Conservation (phyloP, 192 early-diverging fungal genomes). For the Ambispora gerdemannii region DNA sequence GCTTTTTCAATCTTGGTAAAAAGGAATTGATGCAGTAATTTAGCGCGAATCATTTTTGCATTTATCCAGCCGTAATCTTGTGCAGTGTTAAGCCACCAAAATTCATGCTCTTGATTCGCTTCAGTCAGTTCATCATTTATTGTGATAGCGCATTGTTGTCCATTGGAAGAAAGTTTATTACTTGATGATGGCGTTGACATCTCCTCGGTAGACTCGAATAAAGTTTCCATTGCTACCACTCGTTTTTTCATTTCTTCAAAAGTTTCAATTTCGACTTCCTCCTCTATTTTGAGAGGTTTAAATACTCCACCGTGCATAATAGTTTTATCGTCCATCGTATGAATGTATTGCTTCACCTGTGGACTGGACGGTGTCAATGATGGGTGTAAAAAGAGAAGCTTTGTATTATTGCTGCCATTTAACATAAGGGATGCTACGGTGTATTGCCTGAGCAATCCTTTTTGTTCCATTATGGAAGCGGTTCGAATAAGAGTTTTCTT, state of each 20-base stretch:
- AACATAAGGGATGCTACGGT: constrained; percentile 45
- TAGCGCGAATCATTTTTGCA: constrained; percentile 48
- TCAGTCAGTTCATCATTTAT: constrained; percentile 14
- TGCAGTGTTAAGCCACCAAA: constrained; percentile 29
- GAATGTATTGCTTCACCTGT: constrained; percentile 44
- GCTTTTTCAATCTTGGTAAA: constrained; percentile 31
- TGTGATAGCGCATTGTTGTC: neutral
- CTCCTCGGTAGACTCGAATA: no score
- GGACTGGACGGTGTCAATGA: constrained; percentile 38
- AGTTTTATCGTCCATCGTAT: constrained; percentile 38
- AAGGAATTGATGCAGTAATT: constrained; percentile 41
- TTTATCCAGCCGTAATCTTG: constrained; percentile 40
- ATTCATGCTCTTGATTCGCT: neutral
- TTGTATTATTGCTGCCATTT: constrained; percentile 39
- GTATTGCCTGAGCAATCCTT: constrained; percentile 42
- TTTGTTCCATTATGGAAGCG: constrained; percentile 40
- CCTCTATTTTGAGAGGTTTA: constrained; percentile 32
- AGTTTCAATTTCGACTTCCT: constrained; percentile 39
- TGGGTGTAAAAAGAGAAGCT: constrained; percentile 46
- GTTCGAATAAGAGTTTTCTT: constrained; percentile 53
- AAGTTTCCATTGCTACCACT: no score
- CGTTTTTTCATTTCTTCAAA: constrained; percentile 42
- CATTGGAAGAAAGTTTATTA: no score
- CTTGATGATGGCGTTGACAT: no score
- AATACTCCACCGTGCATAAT: constrained; percentile 36